phyloP scores from a whole-genome alignment of 225 moss, liverwort and hornwort genomes.

The Lunularia cruciata region DNA sequence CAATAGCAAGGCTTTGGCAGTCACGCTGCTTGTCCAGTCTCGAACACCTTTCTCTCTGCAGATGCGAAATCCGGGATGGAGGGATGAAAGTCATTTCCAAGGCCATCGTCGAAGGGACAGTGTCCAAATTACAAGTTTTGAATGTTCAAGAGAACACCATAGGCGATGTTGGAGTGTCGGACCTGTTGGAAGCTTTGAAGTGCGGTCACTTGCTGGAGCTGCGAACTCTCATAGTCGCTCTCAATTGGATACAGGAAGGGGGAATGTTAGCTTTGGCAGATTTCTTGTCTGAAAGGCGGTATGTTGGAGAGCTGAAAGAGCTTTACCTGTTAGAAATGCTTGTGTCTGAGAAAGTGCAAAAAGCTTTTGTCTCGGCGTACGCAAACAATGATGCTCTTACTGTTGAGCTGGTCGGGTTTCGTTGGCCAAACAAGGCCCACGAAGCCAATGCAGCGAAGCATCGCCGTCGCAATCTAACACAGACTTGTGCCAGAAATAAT shows the following conservation, averaged over 20 bases:
- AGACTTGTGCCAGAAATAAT: not conserved
- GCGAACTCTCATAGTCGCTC: not conserved
- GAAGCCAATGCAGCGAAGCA: not conserved
- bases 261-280: slow-evolving; percentile 14
- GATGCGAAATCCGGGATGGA: not conserved
- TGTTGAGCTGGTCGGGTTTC: not conserved
- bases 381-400: not conserved
- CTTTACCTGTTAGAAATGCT: not conserved
- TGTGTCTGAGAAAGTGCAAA: not conserved
- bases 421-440: not conserved
- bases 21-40: not conserved
- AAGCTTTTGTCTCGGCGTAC: not conserved
- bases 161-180: not conserved
- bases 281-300: not conserved
- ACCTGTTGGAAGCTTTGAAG: not conserved
- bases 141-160: not conserved
- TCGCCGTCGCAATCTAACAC: not conserved
- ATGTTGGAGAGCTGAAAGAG: not conserved
- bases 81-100: not conserved
- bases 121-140: not conserved
- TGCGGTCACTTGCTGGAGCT: not conserved
- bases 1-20: slow-evolving; percentile 4
- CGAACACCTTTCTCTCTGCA: not conserved
- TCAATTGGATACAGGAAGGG: not conserved
- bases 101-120: not conserved